Evolutionary conservation across 2,329 filamentous ascomycete species (phyloP).

Genomic region (Erysiphe pulchra): DNA sequence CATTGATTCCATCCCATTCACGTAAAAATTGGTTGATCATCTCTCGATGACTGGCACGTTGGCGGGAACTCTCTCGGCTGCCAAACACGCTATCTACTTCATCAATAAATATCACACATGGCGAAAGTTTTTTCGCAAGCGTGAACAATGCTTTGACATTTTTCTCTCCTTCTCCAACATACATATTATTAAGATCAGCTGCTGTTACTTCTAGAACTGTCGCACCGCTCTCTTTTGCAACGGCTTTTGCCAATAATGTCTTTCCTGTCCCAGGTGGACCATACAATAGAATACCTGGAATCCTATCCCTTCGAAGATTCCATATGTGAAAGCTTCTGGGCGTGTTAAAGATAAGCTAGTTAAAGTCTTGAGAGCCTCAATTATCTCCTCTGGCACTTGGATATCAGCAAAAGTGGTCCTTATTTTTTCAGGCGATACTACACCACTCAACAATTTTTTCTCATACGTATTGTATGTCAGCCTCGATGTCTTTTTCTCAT

Average conservation of each 20-base stretch:
- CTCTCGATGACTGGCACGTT: constrained; percentile 84
- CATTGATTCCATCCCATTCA: constrained; percentile 79
- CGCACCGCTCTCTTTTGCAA: constrained; percentile 91
- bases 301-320: constrained; percentile 69
- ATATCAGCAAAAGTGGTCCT: constrained; percentile 73
- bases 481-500: constrained; percentile 18
- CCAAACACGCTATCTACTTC: constrained; percentile 96
- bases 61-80: constrained; percentile 73
- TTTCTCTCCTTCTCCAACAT: constrained; percentile 88
- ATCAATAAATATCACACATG: constrained; percentile 98
- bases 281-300: constrained; percentile 79
- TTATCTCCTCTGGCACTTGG: constrained; percentile 56
- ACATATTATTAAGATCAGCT: constrained; percentile 92
- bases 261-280: constrained; percentile 93
- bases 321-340: constrained; percentile 89
- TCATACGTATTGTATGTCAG: constrained; percentile 50
- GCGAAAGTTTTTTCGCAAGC: constrained; percentile 78
- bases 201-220: constrained; percentile 93
- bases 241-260: constrained; percentile 84
- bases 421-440: constrained; percentile 60
- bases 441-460: constrained; percentile 54
- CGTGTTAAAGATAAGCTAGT: constrained; percentile 69
- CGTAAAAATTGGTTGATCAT: constrained; percentile 90
- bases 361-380: constrained; percentile 67
- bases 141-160: constrained; percentile 92